Conservation (phyloP, 441 rosid species). For the Corymbia calophylla region DNA sequence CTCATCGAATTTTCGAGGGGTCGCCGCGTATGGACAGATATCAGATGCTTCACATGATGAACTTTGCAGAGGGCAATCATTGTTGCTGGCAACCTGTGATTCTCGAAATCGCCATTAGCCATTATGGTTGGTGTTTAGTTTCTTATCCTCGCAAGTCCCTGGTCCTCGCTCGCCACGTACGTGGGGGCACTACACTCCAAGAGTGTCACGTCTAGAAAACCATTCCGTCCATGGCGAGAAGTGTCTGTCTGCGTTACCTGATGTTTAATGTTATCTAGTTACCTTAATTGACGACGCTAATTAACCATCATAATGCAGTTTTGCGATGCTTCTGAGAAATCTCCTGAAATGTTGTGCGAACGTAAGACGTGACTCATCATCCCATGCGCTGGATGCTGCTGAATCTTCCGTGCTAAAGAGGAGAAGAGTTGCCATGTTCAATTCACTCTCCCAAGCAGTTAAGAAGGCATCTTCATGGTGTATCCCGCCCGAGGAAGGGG, state of each 20-base stretch:
- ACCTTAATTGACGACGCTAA: neutral
- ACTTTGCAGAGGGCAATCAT: neutral
- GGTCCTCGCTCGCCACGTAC: neutral
- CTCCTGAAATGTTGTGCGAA: neutral
- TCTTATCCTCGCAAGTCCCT: neutral
- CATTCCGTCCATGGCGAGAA: no score
- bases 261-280: neutral
- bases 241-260: no score
- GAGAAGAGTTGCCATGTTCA: neutral
- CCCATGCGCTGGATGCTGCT: neutral
- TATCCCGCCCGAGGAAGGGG: neutral
- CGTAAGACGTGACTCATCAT: neutral
- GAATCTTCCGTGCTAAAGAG: neutral
- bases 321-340: neutral
- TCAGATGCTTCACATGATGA: neutral
- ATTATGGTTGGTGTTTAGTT: neutral
- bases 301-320: neutral
- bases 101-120: neutral
- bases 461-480: neutral
- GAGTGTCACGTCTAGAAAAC: neutral
- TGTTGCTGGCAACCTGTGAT: neutral
- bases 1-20: neutral
- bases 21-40: neutral
- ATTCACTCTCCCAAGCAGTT: neutral
- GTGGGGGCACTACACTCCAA: neutral